Evolutionary conservation across 306 rosid genomes (phyloP), one percentile per base, ranked within the genome.

Genomic region (Oxytropis ochrocephala): DNA sequence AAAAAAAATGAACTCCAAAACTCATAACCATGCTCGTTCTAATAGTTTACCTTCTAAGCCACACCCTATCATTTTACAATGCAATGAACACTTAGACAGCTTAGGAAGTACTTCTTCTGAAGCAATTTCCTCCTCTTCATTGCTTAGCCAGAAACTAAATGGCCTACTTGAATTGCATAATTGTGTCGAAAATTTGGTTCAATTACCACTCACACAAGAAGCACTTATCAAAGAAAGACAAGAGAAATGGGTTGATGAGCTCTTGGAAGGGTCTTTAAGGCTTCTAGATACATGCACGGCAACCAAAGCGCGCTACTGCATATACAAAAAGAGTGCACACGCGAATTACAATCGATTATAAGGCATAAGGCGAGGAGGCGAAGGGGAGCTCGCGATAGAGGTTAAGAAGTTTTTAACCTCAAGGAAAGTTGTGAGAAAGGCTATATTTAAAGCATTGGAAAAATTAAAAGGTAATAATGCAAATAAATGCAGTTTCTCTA

Each of bases 11-110:
- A 64, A 74, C 72, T 12, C 10, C 48, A 78, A 74, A 74, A 33
- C 58, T 48, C 70, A 58, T 48, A 74, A 58, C 78, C 83, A 74
- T 74, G 71, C 75, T 64, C 85, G 82, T 69, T 81, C 78, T 21
- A 69, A 58, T 17, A 82, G 83, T 36, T 74, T 78, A 21, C 85
- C 85, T 3, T 78, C 72, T 10, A 78, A 42, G 36, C 78, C 78
- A 47, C 83, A 78, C 54, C 83, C 86, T 14, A 16, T 82, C 6
- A 64, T 78, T 69, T 51, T 79, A 58, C 75, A 64, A 58, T 69
- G 79, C 72, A 64, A 70, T 51, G 77, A 78, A 39, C 71, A 43
- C 55, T 59, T 82, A 51, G 52, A 75, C 44, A 79, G 11, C 21
- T 18, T 78, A 11, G 74, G 52, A 54, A 56, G 24, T 29, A 52